These are phyloP conservation scores for Castanea crenata DNA, from an alignment of 306 rosid genomes.

Conservation along the genomic window DNA sequence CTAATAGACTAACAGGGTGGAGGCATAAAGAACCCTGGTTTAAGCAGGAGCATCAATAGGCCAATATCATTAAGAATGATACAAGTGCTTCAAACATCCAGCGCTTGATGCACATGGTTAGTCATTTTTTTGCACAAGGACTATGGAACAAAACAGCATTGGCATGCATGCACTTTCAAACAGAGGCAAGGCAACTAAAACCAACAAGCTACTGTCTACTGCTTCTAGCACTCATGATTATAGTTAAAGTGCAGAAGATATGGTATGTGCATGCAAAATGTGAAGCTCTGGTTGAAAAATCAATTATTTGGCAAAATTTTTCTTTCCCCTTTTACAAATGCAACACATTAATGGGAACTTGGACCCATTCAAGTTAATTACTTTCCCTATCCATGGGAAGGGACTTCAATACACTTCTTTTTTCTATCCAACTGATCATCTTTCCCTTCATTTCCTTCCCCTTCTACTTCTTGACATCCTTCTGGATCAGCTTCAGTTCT, in stretches of 20 bases:
- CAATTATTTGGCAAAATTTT: neutral
- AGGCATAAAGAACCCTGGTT: neutral
- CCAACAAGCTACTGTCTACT: neutral
- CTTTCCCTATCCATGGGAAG: conserved; percentile 11
- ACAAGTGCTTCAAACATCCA: neutral
- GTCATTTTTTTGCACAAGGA: no score
- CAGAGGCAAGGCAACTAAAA: neutral
- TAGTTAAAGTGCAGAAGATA: neutral
- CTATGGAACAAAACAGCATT: no score
- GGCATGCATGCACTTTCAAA: neutral
- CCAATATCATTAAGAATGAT: neutral
- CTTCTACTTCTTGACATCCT: conserved; percentile 30
- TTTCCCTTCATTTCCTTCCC: conserved; percentile 33
- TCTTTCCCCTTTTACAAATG: neutral
- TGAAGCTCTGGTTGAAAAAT: neutral
- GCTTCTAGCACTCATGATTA: neutral
- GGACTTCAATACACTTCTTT: conserved; percentile 31
- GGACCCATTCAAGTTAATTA: neutral
- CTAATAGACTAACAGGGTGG: no score
- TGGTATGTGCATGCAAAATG: neutral
- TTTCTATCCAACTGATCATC: conserved; percentile 22
- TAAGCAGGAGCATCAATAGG: neutral
- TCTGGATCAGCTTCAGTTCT: conserved; percentile 50
- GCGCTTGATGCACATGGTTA: no score
- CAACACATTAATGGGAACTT: neutral